Base-by-base conservation (phyloP, 179 eudicot species). In the Silene noctiflora region DNA sequence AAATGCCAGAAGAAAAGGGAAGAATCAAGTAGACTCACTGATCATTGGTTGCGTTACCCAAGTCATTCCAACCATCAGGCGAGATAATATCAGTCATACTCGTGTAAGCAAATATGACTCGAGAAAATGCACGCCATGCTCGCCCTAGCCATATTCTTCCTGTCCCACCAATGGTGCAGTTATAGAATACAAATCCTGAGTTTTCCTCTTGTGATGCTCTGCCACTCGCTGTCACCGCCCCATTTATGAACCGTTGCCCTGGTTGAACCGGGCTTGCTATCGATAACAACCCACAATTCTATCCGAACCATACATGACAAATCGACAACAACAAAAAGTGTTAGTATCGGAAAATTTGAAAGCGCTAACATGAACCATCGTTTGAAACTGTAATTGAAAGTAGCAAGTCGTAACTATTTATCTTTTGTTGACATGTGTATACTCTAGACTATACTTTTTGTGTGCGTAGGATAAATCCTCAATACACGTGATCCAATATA, bases 61-160 rank as follows among this genome's bases (percentile, higher is more conserved):
- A 85, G 84, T 94, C 96, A 78, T 94, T 94, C 98, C 98, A 94
- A 0, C 98, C 98, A 74, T 91, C 96, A 1, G 94, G 84, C 1
- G 97, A 94, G 44, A 94, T 87, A 46, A 91, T 86, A 62, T 89
- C 93, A 1, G 96, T 70, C 93, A 94, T 92, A 53, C 61, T 71
- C 7, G 96, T 86, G 83, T 85, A 87, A n/a, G 97, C 91, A 63
- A 84, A 92, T 21, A 92, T 84, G 11, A 91, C 98, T 10, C 85
- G 89, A 19, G 98, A 89, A 82, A 81, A 92, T 4, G 97, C 89
- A 67, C 96, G 83, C 98, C 98, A 94, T 13, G 98, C 98, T 73
- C 97, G 86, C 0, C 98, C 98, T 0, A 94, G 83, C 97, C 96
- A 92, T 39, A 94, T 84, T 63, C 97, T 81, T 53, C 98, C 98